Evolutionary conservation across 495 filamentous ascomycete genomes (phyloP).

Genomic region (Hapsidospora chrysogenum): DNA sequence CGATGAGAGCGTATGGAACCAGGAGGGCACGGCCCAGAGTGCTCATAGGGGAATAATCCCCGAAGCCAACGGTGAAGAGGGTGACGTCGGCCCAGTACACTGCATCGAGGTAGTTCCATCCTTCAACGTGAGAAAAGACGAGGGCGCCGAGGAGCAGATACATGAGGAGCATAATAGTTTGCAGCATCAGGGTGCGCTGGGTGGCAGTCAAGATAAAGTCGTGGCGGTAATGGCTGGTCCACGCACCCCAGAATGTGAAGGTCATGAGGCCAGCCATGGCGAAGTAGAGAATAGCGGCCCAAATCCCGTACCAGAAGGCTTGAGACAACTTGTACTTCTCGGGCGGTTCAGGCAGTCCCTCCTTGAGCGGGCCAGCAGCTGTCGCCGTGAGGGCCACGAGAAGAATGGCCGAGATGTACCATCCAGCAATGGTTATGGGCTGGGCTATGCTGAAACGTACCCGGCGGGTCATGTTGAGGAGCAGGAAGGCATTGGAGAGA

Average conservation of each 20-base stretch:
- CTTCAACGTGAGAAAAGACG: slow-evolving; percentile 55
- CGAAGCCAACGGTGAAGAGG: slow-evolving; percentile 69
- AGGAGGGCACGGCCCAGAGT: slow-evolving; percentile 44
- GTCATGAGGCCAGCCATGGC: slow-evolving; percentile 54
- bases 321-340: slow-evolving; percentile 47
- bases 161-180: slow-evolving; percentile 62
- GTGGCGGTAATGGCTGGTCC: slow-evolving; percentile 41
- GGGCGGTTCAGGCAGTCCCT: slow-evolving; percentile 16
- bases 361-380: slow-evolving; percentile 31
- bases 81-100: slow-evolving; percentile 79
- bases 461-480: slow-evolving; percentile 70
- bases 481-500: slow-evolving; percentile 50
- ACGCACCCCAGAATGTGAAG: slow-evolving; percentile 51
- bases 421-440: slow-evolving; percentile 44
- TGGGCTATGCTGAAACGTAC: slow-evolving; percentile 67
- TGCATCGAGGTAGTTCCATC: slow-evolving; percentile 62
- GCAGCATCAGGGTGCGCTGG: slow-evolving; percentile 75
- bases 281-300: slow-evolving; percentile 62
- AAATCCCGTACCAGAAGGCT: slow-evolving; percentile 67
- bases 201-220: slow-evolving; percentile 56
- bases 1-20: slow-evolving; percentile 66
- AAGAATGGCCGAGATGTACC: slow-evolving; percentile 50
- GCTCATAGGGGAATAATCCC: slow-evolving; percentile 44
- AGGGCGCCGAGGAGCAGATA: slow-evolving; percentile 62
- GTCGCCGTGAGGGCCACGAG: slow-evolving; percentile 42